A percentile compares a stretch with the other conserved stretches of the same genome.
These are phyloP conservation scores for Calocera cornea DNA, from an alignment of 768 basidiomycete species.

Conservation along the genomic window DNA sequence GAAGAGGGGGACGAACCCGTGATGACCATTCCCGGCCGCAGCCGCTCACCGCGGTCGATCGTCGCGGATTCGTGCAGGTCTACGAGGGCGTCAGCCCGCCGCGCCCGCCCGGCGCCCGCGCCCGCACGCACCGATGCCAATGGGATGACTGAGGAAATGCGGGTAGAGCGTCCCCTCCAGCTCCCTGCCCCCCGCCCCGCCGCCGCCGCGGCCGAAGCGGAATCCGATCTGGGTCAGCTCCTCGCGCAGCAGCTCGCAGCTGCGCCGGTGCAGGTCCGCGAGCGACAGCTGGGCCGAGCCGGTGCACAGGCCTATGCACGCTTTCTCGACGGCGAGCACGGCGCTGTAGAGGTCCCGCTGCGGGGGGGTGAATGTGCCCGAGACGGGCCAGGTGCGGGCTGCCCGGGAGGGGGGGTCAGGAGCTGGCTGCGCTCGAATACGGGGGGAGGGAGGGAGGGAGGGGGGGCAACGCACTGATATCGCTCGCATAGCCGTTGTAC, in stretches of 20 bases:
- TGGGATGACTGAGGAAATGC: conserved; percentile 81
- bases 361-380: conserved; percentile 60
- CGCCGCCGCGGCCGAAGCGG: too few species aligned
- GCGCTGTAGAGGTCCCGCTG: conserved; percentile 73
- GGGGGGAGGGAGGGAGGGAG: not conserved
- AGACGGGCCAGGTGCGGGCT: conserved; percentile 82
- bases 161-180: conserved; percentile 74
- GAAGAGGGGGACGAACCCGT: conserved; percentile 68
- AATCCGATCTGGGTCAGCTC: conserved; percentile 75
- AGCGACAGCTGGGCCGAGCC: conserved; percentile 42
- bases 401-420: conserved; percentile 5
- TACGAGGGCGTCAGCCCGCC: conserved; percentile 18
- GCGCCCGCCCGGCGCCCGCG: not conserved
- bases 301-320: conserved; percentile 24
- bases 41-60: conserved; percentile 21
- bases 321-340: conserved; percentile 28
- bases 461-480: conserved; percentile 53
- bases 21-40: conserved; percentile 68
- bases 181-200: conserved; percentile 48
- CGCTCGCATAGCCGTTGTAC: conserved; percentile 86
- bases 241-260: conserved; percentile 47
- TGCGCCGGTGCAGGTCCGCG: conserved; percentile 63
- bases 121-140: conserved; percentile 59
- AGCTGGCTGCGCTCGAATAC: conserved; percentile 6
- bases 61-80: conserved; percentile 76